These are phyloP conservation scores for Clitocybe nebularis DNA, from an alignment of 1,284 basidiomycete species.

Conservation along the genomic window DNA sequence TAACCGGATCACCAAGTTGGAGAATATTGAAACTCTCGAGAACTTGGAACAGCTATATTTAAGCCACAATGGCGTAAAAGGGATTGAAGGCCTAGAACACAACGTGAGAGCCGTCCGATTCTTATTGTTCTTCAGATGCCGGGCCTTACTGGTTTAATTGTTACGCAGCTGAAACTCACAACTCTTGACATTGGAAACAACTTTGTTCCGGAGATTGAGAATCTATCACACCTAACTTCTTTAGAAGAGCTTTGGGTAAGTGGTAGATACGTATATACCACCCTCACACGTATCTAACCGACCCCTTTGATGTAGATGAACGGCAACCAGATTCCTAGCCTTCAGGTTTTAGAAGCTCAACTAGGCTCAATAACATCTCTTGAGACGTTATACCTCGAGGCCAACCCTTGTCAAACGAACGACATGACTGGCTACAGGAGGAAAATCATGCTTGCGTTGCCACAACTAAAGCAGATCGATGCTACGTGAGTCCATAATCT, in stretches of 20 bases:
- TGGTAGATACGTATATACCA: conserved; percentile 5
- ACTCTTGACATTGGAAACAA: conserved; percentile 91
- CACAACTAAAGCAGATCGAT: conserved; percentile 91
- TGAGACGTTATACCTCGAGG: conserved; percentile 92
- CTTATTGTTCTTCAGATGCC: conserved; percentile 1
- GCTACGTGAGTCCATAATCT: conserved; percentile 78
- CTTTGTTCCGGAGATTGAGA: conserved; percentile 76
- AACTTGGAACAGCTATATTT: conserved; percentile 90
- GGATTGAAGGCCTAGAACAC: conserved; percentile 82
- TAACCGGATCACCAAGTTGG: conserved; percentile 89
- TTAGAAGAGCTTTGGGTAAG: conserved; percentile 94
- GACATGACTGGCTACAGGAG: conserved; percentile 83
- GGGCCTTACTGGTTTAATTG: not conserved
- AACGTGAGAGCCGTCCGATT: conserved; percentile 52
- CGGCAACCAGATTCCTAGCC: conserved; percentile 76
- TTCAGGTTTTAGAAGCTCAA: conserved; percentile 69
- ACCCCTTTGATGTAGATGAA: conserved; percentile 59
- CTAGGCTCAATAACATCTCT: conserved; percentile 68
- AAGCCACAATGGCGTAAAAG: conserved; percentile 87
- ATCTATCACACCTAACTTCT: conserved; percentile 69
- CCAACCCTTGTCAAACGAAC: conserved; percentile 84
- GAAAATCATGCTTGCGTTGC: conserved; percentile 86
- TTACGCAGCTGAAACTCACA: conserved; percentile 64
- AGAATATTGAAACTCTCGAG: conserved; percentile 70
- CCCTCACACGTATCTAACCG: not conserved